These are phyloP conservation scores for Trichoderma polysporum DNA, from an alignment of 2,329 filamentous ascomycete species.

Conservation along the genomic window DNA sequence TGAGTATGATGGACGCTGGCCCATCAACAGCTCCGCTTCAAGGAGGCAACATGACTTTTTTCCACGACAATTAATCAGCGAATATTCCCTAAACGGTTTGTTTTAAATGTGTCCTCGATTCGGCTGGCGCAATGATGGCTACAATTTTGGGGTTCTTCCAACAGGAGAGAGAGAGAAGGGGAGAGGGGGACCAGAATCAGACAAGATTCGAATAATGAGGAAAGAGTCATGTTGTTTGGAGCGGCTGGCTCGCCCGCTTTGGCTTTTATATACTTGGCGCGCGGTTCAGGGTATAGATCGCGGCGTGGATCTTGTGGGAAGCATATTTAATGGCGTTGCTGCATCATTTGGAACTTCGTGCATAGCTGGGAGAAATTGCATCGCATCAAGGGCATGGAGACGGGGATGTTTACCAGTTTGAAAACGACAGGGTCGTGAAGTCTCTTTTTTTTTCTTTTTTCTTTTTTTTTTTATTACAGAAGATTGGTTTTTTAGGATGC, in stretches of 20 bases:
- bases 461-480: neutral
- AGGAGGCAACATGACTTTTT: constrained; percentile 49
- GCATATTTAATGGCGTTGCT: constrained; percentile 39
- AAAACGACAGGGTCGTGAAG: constrained; percentile 29
- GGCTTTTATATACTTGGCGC: constrained; percentile 32
- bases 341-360: constrained; percentile 31
- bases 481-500: constrained; percentile 22
- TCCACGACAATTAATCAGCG: constrained; percentile 45
- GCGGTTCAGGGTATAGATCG: constrained; percentile 35
- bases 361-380: constrained; percentile 30
- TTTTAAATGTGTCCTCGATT: constrained; percentile 8
- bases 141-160: constrained; percentile 4
- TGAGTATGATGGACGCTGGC: constrained; percentile 57
- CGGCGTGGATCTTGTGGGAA: constrained; percentile 32
- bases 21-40: constrained; percentile 55
- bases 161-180: constrained; percentile 17
- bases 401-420: constrained; percentile 20
- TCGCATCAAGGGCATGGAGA: constrained; percentile 27
- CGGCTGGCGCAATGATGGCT: constrained; percentile 14
- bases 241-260: constrained; percentile 29
- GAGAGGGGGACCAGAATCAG: neutral
- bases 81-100: neutral
- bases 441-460: constrained; percentile 19
- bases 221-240: constrained; percentile 22
- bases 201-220: constrained; percentile 5